A percentile compares a stretch with the other conserved stretches of the same genome.
Conservation (phyloP, 78 protist species). For the Dictyostelium firmibasis region DNA sequence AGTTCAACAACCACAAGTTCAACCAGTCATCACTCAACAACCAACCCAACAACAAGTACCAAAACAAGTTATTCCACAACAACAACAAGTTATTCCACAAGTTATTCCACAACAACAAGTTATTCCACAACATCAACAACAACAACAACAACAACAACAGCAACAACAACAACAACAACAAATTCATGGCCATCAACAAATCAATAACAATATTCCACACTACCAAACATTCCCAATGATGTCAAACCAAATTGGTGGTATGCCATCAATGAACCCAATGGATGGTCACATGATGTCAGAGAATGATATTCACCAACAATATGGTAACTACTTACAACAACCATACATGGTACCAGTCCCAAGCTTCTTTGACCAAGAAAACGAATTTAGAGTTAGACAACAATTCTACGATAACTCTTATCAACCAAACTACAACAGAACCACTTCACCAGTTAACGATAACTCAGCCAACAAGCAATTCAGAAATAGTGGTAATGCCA, state of each 20-base stretch:
- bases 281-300: slow-evolving; percentile 43
- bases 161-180: slow-evolving; percentile 7
- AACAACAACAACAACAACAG: slow-evolving; percentile 9
- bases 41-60: background rate
- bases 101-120: slow-evolving; percentile 14
- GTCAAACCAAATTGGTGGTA: slow-evolving; percentile 14
- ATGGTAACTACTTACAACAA: slow-evolving; percentile 8
- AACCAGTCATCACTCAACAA: background rate
- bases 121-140: slow-evolving; percentile 1
- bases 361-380: slow-evolving; percentile 33
- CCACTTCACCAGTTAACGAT: slow-evolving; percentile 67
- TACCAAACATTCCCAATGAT: slow-evolving; percentile 55
- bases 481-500: slow-evolving; percentile 53
- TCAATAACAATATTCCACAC: slow-evolving; percentile 3
- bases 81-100: slow-evolving; percentile 23
- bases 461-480: slow-evolving; percentile 1
- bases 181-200: background rate
- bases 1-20: background rate
- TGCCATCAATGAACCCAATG: slow-evolving; percentile 53
- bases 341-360: slow-evolving; percentile 48
- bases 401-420: slow-evolving; percentile 5
- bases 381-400: slow-evolving; percentile 14
- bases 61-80: background rate
- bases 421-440: slow-evolving; percentile 24
- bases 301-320: slow-evolving; percentile 43